A percentile compares a stretch with the other conserved stretches of the same genome.
Conservation (phyloP, 371 early-diverging fungal species). For the Batkoa obscura region DNA sequence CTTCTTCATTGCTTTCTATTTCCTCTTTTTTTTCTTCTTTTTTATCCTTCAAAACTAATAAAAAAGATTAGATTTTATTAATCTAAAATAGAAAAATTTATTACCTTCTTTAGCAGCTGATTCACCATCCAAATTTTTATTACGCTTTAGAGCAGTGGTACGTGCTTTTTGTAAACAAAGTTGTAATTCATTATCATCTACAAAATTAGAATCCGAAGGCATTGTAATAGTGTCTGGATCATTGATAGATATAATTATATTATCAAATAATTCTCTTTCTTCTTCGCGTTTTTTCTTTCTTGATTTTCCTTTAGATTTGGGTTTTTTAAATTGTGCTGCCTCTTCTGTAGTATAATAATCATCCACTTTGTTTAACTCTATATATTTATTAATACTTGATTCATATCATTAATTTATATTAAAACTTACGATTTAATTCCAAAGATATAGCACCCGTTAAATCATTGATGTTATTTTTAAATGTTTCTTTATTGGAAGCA, state of each 20-base stretch:
- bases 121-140: slow-evolving; percentile 29
- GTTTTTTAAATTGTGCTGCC: slow-evolving; percentile 66
- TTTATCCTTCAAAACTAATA: neutral
- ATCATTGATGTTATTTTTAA: slow-evolving; percentile 8
- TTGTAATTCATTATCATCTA: slow-evolving; percentile 89
- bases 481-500: neutral
- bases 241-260: slow-evolving; percentile 1
- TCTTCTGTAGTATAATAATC: slow-evolving; percentile 74
- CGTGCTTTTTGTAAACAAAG: slow-evolving; percentile 50
- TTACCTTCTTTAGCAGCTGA: slow-evolving; percentile 25
- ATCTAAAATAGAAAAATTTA: slow-evolving; percentile 2
- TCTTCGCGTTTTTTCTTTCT: slow-evolving; percentile 14
- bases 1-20: slow-evolving; percentile 16
- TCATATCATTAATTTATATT: neutral
- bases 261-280: slow-evolving; percentile 5
- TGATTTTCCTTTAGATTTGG: slow-evolving; percentile 36
- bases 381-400: too few relatives aligned
- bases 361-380: slow-evolving; percentile 14
- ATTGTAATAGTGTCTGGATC: neutral
- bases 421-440: neutral
- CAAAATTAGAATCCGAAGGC: slow-evolving; percentile 40
- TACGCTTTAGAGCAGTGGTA: slow-evolving; percentile 27
- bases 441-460: slow-evolving; percentile 8
- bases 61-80: neutral
- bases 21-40: slow-evolving; percentile 15